A percentile compares a stretch with the other conserved stretches of the same genome.
Conservation (phyloP, 2,329 filamentous ascomycete genomes). For the Arthroderma sp. region DNA sequence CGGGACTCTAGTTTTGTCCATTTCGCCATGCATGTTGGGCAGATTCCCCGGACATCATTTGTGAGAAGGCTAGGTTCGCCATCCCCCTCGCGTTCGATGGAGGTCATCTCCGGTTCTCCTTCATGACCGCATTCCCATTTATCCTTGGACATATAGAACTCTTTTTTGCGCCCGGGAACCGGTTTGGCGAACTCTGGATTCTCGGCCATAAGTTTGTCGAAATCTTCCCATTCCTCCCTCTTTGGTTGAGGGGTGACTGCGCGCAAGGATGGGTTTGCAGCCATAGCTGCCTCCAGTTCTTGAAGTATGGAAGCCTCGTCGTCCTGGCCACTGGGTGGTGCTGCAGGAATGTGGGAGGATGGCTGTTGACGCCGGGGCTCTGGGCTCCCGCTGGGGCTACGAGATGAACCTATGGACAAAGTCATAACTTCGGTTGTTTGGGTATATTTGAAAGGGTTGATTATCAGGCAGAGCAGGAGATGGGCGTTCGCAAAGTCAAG, state of each 20-base stretch:
- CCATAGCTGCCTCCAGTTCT: constrained; percentile 10
- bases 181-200: constrained; percentile 10
- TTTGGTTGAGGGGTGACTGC: constrained; percentile 2
- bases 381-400: not conserved
- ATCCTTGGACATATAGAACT: constrained; percentile 10
- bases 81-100: constrained; percentile 9
- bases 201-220: constrained; percentile 8
- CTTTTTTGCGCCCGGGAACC: constrained; percentile 3
- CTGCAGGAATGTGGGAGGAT: not conserved
- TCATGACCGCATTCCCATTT: constrained; percentile 13
- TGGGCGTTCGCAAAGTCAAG: too few relatives aligned
- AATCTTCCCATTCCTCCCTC: constrained; percentile 11
- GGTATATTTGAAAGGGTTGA: too few relatives aligned
- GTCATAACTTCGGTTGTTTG: too few relatives aligned
- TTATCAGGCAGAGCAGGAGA: too few relatives aligned
- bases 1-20: constrained; percentile 9
- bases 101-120: constrained; percentile 6
- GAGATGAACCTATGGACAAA: not conserved
- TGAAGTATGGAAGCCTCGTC: constrained; percentile 7
- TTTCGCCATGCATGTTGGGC: constrained; percentile 10
- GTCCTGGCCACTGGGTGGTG: not conserved
- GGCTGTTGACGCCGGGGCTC: not conserved
- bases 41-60: constrained; percentile 10
- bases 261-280: constrained; percentile 9
- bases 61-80: constrained; percentile 3